Evolutionary conservation across 768 basidiomycete genomes (phyloP), one percentile per base, ranked within the genome.

Genomic region (Suillus spraguei): DNA sequence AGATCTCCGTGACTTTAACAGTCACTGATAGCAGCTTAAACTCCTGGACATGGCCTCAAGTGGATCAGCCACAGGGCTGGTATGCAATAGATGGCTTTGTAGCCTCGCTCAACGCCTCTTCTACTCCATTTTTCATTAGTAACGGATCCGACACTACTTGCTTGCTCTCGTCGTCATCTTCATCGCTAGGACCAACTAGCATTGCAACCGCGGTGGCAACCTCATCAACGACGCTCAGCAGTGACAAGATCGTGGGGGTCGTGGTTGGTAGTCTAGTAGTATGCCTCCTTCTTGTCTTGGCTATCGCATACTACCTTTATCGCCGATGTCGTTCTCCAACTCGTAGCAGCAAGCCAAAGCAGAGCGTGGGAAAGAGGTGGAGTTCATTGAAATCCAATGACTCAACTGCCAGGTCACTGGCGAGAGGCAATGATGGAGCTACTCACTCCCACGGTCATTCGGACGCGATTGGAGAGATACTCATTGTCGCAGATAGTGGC

Each of bases 211-310:
- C 10, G 9, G 55, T 5, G 7, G 22, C 2, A 24, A 20, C 24
- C 16, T 39, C 38, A 24, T 62, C 73, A 6, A 56, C 71, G 8
- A 70, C 76, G 20, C 65, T 76, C 17, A 64, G 68, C 5, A 69
- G 72, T 1, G 82, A 79, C 0, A 77, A 78, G 9, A 82, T 89
- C 33, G 81, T 79, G 6, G 89, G 87, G 2, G 81, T 82, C 32
- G 79, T 83, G 22, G 65, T 88, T 4, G 87, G 84, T 5, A 83
- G 78, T 2, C 22, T 77, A 2, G 68, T 79, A 3, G 80, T 72
- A 16, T 60, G 85, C 38, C 66, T 65, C 5, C 65, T 81, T 24
- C 67, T 77, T 17, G 68, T 75, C 8, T 59, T 79, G 61, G 75
- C 78, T 64, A 62, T 78, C 41, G 77, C 72, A 41, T 65, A 80